Conservation (phyloP, 345 rosid species). For the Aegle marmelos region DNA sequence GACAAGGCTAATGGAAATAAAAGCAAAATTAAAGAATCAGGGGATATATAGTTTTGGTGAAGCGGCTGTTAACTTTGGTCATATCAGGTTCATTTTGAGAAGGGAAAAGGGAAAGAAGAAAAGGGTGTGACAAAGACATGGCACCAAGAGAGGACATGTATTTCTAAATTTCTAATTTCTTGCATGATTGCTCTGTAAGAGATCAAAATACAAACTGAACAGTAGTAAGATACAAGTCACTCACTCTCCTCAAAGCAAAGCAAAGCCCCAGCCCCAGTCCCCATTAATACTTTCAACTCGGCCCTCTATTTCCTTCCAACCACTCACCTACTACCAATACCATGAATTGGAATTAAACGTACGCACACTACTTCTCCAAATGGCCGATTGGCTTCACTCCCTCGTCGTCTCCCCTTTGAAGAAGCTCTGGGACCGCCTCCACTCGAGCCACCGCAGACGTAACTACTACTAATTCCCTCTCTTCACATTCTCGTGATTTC, state of each 20-base stretch:
- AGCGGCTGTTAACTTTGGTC: neutral
- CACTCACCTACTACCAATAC: slow-evolving; percentile 13
- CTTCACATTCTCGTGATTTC: too few species aligned
- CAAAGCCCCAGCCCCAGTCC: neutral
- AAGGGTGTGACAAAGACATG: neutral
- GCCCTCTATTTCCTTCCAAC: slow-evolving; percentile 25
- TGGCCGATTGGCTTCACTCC: slow-evolving; percentile 34
- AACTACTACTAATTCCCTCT: neutral
- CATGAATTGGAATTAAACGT: neutral
- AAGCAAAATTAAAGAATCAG: neutral
- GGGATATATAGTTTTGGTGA: neutral
- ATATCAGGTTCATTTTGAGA: neutral
- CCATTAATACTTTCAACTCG: neutral
- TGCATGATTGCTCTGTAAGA: neutral
- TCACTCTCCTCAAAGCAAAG: neutral
- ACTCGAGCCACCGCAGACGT: slow-evolving; percentile 19
- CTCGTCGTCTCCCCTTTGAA: slow-evolving; percentile 29
- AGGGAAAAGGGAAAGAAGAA: neutral
- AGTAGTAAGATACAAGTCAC: neutral
- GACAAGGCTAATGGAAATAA: neutral
- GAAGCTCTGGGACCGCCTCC: slow-evolving; percentile 33
- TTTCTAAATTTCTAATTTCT: neutral
- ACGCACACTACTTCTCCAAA: neutral
- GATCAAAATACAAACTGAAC: neutral
- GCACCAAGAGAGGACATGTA: neutral